Percentiles rank a stretch among this genome's conserved stretches.
phyloP scores from a whole-genome alignment of 192 early-diverging fungal species.

The Rhizophagus sp. region DNA sequence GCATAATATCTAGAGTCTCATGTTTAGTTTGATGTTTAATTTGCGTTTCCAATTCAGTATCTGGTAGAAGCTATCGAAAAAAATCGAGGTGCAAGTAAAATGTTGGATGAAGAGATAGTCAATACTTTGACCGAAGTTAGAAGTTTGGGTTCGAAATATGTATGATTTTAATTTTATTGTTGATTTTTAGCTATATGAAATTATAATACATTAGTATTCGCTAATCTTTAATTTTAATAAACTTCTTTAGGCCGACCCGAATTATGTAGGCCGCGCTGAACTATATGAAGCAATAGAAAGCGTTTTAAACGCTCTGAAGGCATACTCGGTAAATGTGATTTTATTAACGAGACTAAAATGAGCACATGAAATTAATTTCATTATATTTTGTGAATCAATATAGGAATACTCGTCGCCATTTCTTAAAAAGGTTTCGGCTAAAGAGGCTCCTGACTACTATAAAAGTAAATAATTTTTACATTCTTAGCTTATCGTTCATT shows the following conservation, averaged over 20 bases:
- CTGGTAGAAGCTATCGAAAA: background rate
- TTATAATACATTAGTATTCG: background rate
- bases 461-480: conserved; percentile 53
- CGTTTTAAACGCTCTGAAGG: conserved; percentile 77
- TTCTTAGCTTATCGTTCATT: background rate
- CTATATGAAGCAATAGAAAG: conserved; percentile 90
- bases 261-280: conserved; percentile 84
- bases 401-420: conserved; percentile 85
- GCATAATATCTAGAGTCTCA: background rate
- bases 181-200: background rate
- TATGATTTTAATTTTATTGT: background rate
- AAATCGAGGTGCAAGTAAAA: background rate
- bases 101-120: background rate
- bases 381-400: conserved; percentile 13
- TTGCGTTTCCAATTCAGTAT: background rate
- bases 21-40: background rate
- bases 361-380: background rate
- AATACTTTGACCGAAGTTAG: background rate
- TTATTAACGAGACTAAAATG: background rate
- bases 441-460: conserved; percentile 92
- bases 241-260: conserved; percentile 65
- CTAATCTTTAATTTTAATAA: background rate
- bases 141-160: background rate
- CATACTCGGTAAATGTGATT: conserved; percentile 56
- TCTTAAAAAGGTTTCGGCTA: conserved; percentile 80